A percentile compares a stretch with the other conserved stretches of the same genome.
Conservation (phyloP, 2,329 filamentous ascomycete species). For the Knoxdaviesia proteae region DNA sequence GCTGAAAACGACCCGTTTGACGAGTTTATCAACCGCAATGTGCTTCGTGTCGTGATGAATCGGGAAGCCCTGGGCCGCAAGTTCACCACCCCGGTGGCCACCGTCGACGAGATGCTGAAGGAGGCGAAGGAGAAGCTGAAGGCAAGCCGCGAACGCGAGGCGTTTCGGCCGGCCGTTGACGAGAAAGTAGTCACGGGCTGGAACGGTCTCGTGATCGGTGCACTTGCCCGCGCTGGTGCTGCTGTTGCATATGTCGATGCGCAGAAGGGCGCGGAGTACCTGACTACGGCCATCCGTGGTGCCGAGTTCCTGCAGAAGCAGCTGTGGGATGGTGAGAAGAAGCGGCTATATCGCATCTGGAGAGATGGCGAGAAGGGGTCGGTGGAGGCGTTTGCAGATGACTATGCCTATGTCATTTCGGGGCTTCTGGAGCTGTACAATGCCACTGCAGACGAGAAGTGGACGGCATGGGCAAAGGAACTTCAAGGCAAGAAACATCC, state of each 20-base stretch:
- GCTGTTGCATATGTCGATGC: conserved; percentile 41
- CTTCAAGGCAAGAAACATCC: conserved; percentile 42
- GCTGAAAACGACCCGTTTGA: conserved; percentile 72
- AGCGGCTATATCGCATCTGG: conserved; percentile 54
- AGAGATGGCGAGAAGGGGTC: conserved; percentile 35
- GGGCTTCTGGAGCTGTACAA: conserved; percentile 73
- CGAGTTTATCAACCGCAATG: conserved; percentile 88
- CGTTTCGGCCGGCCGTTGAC: conserved; percentile 59
- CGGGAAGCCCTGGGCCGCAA: conserved; percentile 50
- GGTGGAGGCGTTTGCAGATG: conserved; percentile 59
- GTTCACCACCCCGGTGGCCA: conserved; percentile 48
- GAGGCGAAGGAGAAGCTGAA: conserved; percentile 47
- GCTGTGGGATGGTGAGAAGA: conserved; percentile 45
- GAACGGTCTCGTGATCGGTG: conserved; percentile 75
- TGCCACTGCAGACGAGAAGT: conserved; percentile 53
- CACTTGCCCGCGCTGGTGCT: conserved; percentile 55
- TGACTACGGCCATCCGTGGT: conserved; percentile 44
- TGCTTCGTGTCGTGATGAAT: conserved; percentile 51
- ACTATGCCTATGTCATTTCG: conserved; percentile 76
- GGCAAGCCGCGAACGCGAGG: conserved; percentile 50
- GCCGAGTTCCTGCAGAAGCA: conserved; percentile 51
- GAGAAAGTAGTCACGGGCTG: conserved; percentile 74
- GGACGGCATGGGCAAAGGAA: conserved; percentile 61
- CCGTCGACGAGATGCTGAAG: conserved; percentile 46
- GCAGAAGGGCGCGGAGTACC: conserved; percentile 36